Evolutionary conservation across 2,329 filamentous ascomycete genomes (phyloP).

Genomic region (Dactylellina leptospora): DNA sequence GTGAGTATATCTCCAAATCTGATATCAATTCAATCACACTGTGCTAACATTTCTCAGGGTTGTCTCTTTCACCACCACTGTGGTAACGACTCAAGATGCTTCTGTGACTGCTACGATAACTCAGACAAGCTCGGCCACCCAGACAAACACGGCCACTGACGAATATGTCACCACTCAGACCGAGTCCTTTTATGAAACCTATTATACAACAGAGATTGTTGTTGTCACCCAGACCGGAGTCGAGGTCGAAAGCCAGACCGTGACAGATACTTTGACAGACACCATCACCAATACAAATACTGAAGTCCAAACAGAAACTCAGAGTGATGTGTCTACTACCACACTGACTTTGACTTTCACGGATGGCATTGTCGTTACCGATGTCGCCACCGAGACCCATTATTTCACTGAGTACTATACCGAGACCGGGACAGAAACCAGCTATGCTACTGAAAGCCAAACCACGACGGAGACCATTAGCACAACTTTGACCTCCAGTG

Average conservation of each 20-base stretch:
- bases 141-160: constrained; percentile 22
- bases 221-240: constrained; percentile 14
- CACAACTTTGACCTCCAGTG: constrained; percentile 6
- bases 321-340: constrained; percentile 15
- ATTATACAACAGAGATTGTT: neutral
- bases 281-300: constrained; percentile 18
- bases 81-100: constrained; percentile 2
- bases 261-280: constrained; percentile 2
- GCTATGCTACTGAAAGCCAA: too few relatives aligned
- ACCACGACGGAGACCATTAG: constrained; percentile 1
- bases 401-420: constrained; percentile 6
- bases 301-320: constrained; percentile 1
- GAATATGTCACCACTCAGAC: neutral
- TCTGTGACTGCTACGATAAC: constrained; percentile 12
- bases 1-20: constrained; percentile 1
- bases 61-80: constrained; percentile 1
- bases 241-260: neutral
- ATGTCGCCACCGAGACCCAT: constrained; percentile 7
- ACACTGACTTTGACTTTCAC: constrained; percentile 6
- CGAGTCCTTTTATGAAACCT: constrained; percentile 10
- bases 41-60: neutral
- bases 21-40: neutral
- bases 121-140: neutral
- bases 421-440: neutral
- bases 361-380: neutral